These are phyloP conservation scores for Syzygium aromaticum DNA, from an alignment of 345 rosid species.

Conservation along the genomic window DNA sequence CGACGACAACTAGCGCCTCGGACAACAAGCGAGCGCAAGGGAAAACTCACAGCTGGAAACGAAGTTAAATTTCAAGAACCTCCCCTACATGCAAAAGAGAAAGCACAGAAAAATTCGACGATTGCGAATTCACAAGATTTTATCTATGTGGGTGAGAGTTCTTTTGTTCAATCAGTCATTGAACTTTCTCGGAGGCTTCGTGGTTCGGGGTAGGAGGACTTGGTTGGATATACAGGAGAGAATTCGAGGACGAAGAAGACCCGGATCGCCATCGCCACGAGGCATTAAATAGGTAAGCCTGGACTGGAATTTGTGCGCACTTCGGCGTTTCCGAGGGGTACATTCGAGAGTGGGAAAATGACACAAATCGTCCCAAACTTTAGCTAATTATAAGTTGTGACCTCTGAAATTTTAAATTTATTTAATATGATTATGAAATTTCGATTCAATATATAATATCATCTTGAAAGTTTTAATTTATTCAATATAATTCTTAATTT, in stretches of 20 bases:
- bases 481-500: accelerated
- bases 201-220: neutral
- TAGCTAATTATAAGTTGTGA: accelerated
- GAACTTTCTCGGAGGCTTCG: neutral
- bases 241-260: neutral
- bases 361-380: no score
- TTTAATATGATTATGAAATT: no score
- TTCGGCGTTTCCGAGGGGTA: neutral
- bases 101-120: neutral
- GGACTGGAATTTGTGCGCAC: neutral
- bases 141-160: neutral
- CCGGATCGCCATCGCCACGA: neutral
- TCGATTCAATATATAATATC: no score
- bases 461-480: no score
- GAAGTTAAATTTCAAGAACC: neutral
- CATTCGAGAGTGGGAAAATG: neutral
- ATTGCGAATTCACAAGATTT: neutral
- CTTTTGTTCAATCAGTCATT: neutral
- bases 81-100: neutral
- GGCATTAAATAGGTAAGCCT: conserved; percentile 1
- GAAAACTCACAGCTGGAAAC: neutral
- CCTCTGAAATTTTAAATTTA: no score
- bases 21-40: neutral
- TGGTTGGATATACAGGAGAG: neutral
- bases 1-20: neutral